Conservation (phyloP, 345 rosid species). For the Eucalyptus regnans region DNA sequence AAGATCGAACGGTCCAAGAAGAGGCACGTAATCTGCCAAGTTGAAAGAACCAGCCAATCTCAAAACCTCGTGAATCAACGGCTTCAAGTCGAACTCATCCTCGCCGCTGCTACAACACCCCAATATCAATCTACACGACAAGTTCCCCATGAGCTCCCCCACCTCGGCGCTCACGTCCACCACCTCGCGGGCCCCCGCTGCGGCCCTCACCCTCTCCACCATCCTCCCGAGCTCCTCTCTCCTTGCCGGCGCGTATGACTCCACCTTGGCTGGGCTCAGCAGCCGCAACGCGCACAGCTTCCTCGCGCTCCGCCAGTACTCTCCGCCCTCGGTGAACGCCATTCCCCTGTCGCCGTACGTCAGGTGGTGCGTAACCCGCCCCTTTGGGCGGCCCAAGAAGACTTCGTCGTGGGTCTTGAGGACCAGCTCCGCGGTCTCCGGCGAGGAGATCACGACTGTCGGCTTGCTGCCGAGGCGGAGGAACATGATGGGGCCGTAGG, state of each 20-base stretch:
- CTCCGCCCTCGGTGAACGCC: conserved; percentile 11
- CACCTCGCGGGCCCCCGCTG: neutral
- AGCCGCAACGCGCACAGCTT: conserved; percentile 9
- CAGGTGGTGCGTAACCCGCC: neutral
- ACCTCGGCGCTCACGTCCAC: neutral
- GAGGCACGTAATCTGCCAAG: neutral
- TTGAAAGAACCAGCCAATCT: neutral
- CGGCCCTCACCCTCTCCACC: neutral
- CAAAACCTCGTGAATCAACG: neutral
- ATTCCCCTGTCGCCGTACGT: conserved; percentile 6
- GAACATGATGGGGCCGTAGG: conserved; percentile 32
- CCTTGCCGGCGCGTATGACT: conserved; percentile 2
- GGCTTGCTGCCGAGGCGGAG: conserved; percentile 26
- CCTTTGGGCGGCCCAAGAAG: conserved; percentile 23
- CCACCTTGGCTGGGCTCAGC: conserved; percentile 11
- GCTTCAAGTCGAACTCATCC: neutral
- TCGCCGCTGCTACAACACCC: neutral
- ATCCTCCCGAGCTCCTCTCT: neutral
- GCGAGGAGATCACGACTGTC: conserved; percentile 25
- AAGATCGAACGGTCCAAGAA: neutral
- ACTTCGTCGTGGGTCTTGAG: conserved; percentile 21
- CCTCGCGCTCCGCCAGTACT: conserved; percentile 12
- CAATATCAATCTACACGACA: neutral
- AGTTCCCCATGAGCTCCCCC: neutral
- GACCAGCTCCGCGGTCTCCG: conserved; percentile 23